Evolutionary conservation across 225 moss, liverwort and hornwort genomes (phyloP), one percentile per base, ranked within the genome.

Genomic region (Antitrichia curtipendula): DNA sequence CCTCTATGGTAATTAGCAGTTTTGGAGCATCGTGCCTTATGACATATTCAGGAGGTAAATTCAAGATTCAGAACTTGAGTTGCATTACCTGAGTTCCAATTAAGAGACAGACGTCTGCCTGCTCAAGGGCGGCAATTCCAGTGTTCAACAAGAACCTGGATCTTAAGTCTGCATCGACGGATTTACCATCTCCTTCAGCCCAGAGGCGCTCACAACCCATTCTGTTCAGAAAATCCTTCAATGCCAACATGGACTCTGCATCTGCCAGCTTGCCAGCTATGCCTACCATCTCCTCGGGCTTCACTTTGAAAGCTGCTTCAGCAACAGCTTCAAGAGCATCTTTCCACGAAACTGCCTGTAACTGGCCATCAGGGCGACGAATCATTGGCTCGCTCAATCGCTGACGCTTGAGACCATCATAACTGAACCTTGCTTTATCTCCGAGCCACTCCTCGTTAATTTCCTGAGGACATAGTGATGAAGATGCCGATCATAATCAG

Each of bases 381-480:
- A 98, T 93, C 97, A 98, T 95, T 56, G 98, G 97, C 89, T 97
- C 97, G 60, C 95, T 97, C 85, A 98, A 91, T 65, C 96, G 95
- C 85, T 98, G 96, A 24, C 96, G 93, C 87, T 97, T 96, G 28
- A 98, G 92, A 70, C 98, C 98, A 89, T 98, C 97, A 56, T 97
- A 96, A n/a, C 92, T 89, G 85, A 98, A 98, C 74, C 98, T 92
- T 59, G 97, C 89, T 90, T 99, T 99, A 87, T 99, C 98, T 79
- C 96, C 97, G 81, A 99, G 96, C 98, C 97, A 99, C 91, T 99
- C 97, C 87, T 99, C 98, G 85, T 99, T 99, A 9, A 99, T 94
- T 53, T 99, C 98, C 96, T 96, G 34, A 85, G 11, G 61, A 45
- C 58, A 50, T 29, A 49, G 31, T 22, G 32, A 60, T 59, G 31